Conservation (phyloP, 129 eudicot species). For the Gnaphalium uliginosum region DNA sequence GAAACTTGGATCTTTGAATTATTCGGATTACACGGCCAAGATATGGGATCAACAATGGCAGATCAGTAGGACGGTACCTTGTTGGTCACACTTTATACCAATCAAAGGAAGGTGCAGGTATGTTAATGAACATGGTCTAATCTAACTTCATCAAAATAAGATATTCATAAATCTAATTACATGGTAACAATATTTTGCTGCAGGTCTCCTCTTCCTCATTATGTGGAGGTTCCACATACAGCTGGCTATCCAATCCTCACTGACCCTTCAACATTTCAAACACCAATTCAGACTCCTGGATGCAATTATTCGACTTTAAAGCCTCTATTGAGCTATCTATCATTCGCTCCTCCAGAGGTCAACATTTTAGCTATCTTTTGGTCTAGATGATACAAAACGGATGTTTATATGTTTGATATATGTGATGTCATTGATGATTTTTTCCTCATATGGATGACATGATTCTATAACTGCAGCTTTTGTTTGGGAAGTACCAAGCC, state of each 20-base stretch:
- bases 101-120: conserved; percentile 71
- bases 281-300: conserved; percentile 69
- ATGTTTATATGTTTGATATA: neutral
- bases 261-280: conserved; percentile 51
- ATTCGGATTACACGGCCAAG: conserved; percentile 49
- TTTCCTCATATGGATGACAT: neutral
- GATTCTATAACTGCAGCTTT: conserved; percentile 47
- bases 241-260: conserved; percentile 65
- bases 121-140: conserved; percentile 7
- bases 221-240: conserved; percentile 63
- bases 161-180: neutral
- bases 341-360: conserved; percentile 96
- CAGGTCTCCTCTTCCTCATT: conserved; percentile 82
- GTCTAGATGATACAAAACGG: neutral
- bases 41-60: conserved; percentile 87
- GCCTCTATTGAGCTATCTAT: conserved; percentile 57
- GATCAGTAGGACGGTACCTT: conserved; percentile 68
- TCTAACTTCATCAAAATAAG: neutral
- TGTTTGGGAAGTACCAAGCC: conserved; percentile 61
- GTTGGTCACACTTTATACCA: conserved; percentile 75
- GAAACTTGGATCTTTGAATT: conserved; percentile 70
- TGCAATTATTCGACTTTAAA: conserved; percentile 42
- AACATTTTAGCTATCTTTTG: neutral
- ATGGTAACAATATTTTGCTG: neutral
- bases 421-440: neutral